Conservation (phyloP, 768 basidiomycete genomes). For the Termitomyces sp. region DNA sequence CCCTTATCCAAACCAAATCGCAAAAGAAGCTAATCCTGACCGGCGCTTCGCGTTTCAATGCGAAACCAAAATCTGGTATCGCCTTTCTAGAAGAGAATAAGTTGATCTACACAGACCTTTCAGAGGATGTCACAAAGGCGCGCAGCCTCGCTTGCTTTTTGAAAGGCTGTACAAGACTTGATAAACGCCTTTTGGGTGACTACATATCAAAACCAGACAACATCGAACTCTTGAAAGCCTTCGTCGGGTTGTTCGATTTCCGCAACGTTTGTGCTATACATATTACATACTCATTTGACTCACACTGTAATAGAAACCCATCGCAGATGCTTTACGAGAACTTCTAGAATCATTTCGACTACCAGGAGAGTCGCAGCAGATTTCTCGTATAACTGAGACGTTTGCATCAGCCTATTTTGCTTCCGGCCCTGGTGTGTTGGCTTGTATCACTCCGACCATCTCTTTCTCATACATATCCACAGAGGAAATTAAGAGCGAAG, state of each 20-base stretch:
- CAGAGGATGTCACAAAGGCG: constrained; percentile 51
- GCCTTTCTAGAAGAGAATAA: constrained; percentile 91
- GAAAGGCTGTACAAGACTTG: constrained; percentile 78
- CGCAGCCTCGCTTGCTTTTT: constrained; percentile 83
- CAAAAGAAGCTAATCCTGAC: constrained; percentile 83
- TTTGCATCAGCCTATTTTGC: constrained; percentile 93
- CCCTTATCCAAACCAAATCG: constrained; percentile 68
- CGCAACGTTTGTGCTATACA: constrained; percentile 58
- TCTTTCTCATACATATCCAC: constrained; percentile 10
- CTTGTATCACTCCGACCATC: not conserved
- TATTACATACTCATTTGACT: not conserved
- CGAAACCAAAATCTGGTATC: constrained; percentile 88
- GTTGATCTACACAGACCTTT: constrained; percentile 74
- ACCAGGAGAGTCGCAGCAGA: constrained; percentile 95
- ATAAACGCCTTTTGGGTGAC: constrained; percentile 93
- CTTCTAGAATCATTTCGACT: constrained; percentile 90
- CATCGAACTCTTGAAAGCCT: constrained; percentile 79
- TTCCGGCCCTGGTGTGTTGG: constrained; percentile 65
- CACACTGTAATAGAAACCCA: constrained; percentile 64
- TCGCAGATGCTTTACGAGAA: constrained; percentile 96
- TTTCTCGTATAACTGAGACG: constrained; percentile 88
- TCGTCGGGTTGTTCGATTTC: constrained; percentile 89
- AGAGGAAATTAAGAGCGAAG: constrained; percentile 90
- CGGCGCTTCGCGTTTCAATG: constrained; percentile 86
- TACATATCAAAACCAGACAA: constrained; percentile 90